A percentile compares a stretch with the other conserved stretches of the same genome.
phyloP scores from a whole-genome alignment of 257 asterid genomes.

The Scutellaria minor region DNA sequence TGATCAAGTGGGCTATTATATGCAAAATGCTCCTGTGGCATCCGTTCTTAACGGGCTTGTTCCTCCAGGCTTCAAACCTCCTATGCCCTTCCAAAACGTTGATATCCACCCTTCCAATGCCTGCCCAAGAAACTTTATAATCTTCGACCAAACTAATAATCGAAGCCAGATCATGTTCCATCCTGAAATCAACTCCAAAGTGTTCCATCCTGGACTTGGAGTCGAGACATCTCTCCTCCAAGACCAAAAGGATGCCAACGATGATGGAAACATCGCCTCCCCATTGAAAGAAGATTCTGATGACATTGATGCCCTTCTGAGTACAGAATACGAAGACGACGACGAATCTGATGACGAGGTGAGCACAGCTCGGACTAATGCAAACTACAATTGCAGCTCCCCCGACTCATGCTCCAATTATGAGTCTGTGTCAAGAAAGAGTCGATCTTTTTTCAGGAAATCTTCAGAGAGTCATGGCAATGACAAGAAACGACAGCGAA shows the following conservation, averaged over 20 bases:
- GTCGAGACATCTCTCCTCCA: constrained; percentile 40
- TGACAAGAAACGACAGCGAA: constrained; percentile 52
- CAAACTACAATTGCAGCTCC: constrained; percentile 52
- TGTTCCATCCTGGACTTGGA: constrained; percentile 45
- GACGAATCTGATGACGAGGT: constrained; percentile 62
- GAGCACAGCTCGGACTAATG: constrained; percentile 77
- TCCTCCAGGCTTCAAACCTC: constrained; percentile 42
- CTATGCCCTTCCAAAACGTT: constrained; percentile 45
- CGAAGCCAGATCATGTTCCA: constrained; percentile 71
- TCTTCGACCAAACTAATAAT: constrained; percentile 63
- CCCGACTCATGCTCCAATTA: constrained; percentile 76
- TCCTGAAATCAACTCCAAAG: constrained; percentile 59
- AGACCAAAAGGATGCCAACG: constrained; percentile 31
- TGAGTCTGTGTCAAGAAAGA: constrained; percentile 47
- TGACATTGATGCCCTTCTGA: constrained; percentile 76
- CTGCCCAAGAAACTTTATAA: constrained; percentile 74
- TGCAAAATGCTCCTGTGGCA: constrained; percentile 43
- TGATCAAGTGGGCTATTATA: constrained; percentile 47
- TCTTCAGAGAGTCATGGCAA: constrained; percentile 39
- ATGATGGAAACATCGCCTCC: constrained; percentile 45
- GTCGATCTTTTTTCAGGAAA: constrained; percentile 35
- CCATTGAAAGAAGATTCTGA: constrained; percentile 65
- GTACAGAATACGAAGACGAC: constrained; percentile 56
- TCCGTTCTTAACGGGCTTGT: constrained; percentile 45
- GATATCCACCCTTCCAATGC: constrained; percentile 59